A percentile compares a stretch with the other conserved stretches of the same genome.
These are phyloP conservation scores for Syncephalastrum sp. DNA, from an alignment of 371 early-diverging fungal species.

Conservation along the genomic window DNA sequence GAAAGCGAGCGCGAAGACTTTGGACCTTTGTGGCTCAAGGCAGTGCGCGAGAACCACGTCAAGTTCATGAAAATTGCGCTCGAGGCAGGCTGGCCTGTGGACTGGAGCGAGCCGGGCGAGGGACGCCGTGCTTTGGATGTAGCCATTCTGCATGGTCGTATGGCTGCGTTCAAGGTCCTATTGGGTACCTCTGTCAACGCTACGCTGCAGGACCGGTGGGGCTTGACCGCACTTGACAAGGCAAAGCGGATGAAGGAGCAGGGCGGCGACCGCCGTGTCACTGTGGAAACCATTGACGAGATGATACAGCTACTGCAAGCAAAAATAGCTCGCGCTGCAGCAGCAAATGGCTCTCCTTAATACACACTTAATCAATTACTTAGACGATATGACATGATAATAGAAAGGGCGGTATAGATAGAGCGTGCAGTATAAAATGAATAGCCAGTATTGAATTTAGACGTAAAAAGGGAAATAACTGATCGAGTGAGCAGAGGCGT, in stretches of 20 bases:
- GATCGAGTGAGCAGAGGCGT: background rate
- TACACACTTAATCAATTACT: too few relatives aligned
- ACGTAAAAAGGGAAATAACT: too few relatives aligned
- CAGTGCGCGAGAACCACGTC: slow-evolving; percentile 32
- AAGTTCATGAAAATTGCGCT: slow-evolving; percentile 36
- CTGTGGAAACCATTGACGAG: slow-evolving; percentile 5
- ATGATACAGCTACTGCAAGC: slow-evolving; percentile 9
- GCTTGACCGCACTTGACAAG: slow-evolving; percentile 27
- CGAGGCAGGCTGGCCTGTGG: slow-evolving; percentile 42
- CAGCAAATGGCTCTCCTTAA: too few relatives aligned
- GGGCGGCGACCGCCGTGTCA: background rate
- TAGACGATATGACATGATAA: too few relatives aligned
- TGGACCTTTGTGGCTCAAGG: slow-evolving; percentile 44
- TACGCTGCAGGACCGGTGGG: slow-evolving; percentile 33
- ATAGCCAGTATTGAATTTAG: too few relatives aligned
- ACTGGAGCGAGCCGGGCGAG: slow-evolving; percentile 45
- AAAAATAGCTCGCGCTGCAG: too few relatives aligned
- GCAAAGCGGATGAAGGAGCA: slow-evolving; percentile 10
- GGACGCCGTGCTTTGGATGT: slow-evolving; percentile 39
- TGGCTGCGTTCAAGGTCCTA: slow-evolving; percentile 32
- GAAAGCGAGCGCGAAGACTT: slow-evolving; percentile 75
- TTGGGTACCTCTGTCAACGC: slow-evolving; percentile 24
- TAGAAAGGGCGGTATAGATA: too few relatives aligned
- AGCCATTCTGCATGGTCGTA: slow-evolving; percentile 34
- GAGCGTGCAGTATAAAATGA: too few relatives aligned